Evolutionary conservation across 148 eudicot genomes (phyloP).

Genomic region (Cornus florida): DNA sequence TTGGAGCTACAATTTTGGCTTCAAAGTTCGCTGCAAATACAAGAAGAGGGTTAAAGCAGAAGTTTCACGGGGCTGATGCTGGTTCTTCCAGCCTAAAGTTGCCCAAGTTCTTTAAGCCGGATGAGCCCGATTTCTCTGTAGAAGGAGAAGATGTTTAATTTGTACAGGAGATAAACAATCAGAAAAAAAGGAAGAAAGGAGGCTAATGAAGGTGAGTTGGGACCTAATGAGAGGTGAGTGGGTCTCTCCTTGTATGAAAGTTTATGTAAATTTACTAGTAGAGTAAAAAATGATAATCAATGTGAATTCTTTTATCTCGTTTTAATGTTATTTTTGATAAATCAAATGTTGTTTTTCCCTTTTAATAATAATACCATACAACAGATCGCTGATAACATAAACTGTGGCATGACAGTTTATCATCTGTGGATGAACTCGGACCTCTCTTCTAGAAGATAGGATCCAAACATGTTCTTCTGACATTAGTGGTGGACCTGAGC

Average conservation of each 20-base stretch:
- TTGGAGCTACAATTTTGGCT: slow-evolving; percentile 63
- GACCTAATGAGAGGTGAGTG: slow-evolving; percentile 2
- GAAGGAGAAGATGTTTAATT: slow-evolving; percentile 18
- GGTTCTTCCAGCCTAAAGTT: slow-evolving; percentile 38
- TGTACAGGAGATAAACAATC: background rate
- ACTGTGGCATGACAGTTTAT: too few species aligned
- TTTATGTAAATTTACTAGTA: slow-evolving; percentile 8
- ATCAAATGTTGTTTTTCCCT: background rate
- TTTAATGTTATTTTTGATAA: too few species aligned
- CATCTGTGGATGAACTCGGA: too few species aligned
- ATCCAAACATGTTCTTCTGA: too few species aligned
- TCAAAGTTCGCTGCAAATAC: slow-evolving; percentile 66
- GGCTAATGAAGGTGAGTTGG: background rate
- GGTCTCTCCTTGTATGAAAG: background rate
- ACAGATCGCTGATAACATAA: too few species aligned
- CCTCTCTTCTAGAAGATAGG: too few species aligned
- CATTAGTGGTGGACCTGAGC: too few species aligned
- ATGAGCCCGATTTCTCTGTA: slow-evolving; percentile 62
- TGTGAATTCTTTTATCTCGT: too few species aligned
- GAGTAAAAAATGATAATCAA: background rate
- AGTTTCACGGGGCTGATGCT: slow-evolving; percentile 19
- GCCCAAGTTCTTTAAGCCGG: slow-evolving; percentile 62
- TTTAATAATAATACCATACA: background rate
- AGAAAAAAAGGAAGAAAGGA: background rate
- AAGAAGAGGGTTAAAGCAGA: slow-evolving; percentile 32